Evolutionary conservation across 2,329 filamentous ascomycete genomes (phyloP).

Genomic region (Paraconiothyrium sp.): DNA sequence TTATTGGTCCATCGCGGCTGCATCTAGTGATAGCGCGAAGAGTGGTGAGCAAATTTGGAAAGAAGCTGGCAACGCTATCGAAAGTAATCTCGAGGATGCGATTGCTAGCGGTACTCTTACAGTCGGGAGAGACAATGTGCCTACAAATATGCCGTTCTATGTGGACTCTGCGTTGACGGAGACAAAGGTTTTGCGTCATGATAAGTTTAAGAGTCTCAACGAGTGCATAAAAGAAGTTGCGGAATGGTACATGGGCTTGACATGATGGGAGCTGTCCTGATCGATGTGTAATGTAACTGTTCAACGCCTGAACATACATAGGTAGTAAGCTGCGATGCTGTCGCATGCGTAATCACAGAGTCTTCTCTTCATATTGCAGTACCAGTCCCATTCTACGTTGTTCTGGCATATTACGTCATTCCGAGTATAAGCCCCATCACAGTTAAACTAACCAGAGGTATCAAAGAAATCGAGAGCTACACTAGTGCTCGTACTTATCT

Average conservation of each 20-base stretch:
- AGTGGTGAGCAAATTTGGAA: constrained; percentile 35
- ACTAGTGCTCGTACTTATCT: too few species aligned
- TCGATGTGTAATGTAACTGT: neutral
- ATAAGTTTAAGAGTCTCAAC: constrained; percentile 30
- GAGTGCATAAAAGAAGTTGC: constrained; percentile 41
- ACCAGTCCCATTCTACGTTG: too few species aligned
- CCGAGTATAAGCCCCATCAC: too few species aligned
- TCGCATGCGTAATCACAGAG: too few species aligned
- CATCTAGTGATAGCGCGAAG: constrained; percentile 30
- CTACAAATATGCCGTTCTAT: constrained; percentile 44
- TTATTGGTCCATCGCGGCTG: constrained; percentile 42
- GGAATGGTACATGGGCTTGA: constrained; percentile 37
- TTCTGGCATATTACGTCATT: too few species aligned
- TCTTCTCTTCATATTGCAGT: too few species aligned
- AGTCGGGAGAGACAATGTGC: constrained; percentile 36
- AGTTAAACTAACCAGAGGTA: too few species aligned
- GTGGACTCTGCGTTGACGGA: constrained; percentile 42
- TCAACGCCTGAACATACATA: neutral
- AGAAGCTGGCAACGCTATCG: constrained; percentile 32
- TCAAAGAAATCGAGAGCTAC: too few species aligned
- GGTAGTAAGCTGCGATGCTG: neutral
- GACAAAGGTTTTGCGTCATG: constrained; percentile 31
- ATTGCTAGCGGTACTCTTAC: constrained; percentile 31
- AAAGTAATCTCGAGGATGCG: constrained; percentile 28
- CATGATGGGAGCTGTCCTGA: neutral